These are phyloP conservation scores for Novymonas esmeraldas DNA, from an alignment of 208 protist species.

Conservation along the genomic window DNA sequence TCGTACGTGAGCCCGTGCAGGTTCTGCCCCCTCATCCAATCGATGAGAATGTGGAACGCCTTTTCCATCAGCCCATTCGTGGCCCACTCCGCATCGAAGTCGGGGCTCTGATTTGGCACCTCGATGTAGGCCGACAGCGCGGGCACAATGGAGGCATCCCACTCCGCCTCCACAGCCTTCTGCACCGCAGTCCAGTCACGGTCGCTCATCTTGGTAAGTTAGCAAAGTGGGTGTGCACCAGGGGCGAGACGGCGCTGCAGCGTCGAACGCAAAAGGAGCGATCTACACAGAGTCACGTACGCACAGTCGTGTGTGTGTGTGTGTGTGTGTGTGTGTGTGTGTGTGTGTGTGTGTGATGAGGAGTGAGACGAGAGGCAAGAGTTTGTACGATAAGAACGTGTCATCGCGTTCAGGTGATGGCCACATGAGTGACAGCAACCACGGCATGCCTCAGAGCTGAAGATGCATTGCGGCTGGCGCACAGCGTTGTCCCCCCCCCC, in stretches of 20 bases:
- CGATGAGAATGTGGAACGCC: slow-evolving; percentile 87
- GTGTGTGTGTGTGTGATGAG: background rate
- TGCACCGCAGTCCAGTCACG: slow-evolving; percentile 59
- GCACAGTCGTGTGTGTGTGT: background rate
- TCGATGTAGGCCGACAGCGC: slow-evolving; percentile 89
- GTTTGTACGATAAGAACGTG: too few species aligned
- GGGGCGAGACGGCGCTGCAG: background rate
- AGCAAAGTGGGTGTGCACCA: background rate
- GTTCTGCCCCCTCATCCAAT: slow-evolving; percentile 86
- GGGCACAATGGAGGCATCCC: slow-evolving; percentile 89
- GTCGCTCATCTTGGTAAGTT: slow-evolving; percentile 13
- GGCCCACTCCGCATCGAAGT: slow-evolving; percentile 87
- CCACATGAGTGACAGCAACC: too few species aligned
- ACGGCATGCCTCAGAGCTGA: too few species aligned
- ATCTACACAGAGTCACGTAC: background rate
- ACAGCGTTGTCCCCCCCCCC: too few species aligned
- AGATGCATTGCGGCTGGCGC: too few species aligned
- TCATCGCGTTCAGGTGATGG: too few species aligned
- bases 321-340: slow-evolving; percentile 16
- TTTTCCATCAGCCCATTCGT: slow-evolving; percentile 91
- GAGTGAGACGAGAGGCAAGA: background rate
- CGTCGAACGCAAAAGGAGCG: background rate
- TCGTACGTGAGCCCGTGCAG: slow-evolving; percentile 81
- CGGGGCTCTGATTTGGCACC: slow-evolving; percentile 94
- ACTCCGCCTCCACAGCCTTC: slow-evolving; percentile 66